These are phyloP conservation scores for Candida nanaspora DNA, from an alignment of 805 yeast genomes.

Conservation along the genomic window DNA sequence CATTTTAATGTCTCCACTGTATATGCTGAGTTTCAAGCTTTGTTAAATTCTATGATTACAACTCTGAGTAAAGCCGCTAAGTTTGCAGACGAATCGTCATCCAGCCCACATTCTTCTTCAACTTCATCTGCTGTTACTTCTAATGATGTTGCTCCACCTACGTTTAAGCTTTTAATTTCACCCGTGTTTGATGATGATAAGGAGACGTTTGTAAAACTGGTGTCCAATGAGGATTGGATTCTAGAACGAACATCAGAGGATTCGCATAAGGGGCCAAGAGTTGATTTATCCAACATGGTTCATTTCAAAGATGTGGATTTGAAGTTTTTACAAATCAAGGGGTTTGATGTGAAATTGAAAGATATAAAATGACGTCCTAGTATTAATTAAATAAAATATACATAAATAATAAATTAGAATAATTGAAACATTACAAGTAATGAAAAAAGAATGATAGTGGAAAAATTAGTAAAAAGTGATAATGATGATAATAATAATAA, in stretches of 20 bases:
- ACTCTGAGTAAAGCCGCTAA: slow-evolving; percentile 1
- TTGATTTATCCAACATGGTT: not conserved
- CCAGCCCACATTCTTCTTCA: not conserved
- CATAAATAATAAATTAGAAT: no score
- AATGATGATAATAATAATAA: not conserved
- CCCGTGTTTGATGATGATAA: slow-evolving; percentile 5
- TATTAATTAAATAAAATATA: no score
- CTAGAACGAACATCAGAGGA: slow-evolving; percentile 8
- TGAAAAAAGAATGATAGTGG: no score
- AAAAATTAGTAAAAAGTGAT: not conserved
- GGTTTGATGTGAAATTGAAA: slow-evolving; percentile 10
- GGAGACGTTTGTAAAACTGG: slow-evolving; percentile 9
- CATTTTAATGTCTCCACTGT: slow-evolving; percentile 8
- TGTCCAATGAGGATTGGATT: slow-evolving; percentile 17
- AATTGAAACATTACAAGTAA: no score
- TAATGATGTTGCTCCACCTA: not conserved
- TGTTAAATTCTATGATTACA: slow-evolving; percentile 17
- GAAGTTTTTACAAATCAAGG: slow-evolving; percentile 19
- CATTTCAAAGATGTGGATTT: slow-evolving; percentile 11
- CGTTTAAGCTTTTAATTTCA: slow-evolving; percentile 18
- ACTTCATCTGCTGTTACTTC: not conserved
- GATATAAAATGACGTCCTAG: slow-evolving; percentile 4
- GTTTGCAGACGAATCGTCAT: not conserved
- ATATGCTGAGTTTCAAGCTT: slow-evolving; percentile 19
- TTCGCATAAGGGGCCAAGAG: not conserved